phyloP scores from a whole-genome alignment of 129 eudicot species.

The Chrysanthemum makinoi region DNA sequence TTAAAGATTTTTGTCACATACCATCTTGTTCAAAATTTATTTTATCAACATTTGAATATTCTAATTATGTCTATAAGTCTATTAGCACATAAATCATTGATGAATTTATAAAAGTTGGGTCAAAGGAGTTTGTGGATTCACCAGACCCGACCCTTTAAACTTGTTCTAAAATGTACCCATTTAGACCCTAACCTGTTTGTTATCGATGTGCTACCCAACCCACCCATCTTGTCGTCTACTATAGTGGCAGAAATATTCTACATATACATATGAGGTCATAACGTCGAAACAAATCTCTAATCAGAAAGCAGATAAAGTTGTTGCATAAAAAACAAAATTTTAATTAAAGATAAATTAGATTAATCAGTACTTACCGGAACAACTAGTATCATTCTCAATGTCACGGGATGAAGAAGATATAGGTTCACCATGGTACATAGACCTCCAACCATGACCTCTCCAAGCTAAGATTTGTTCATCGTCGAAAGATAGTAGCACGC shows the following conservation, averaged over 20 bases:
- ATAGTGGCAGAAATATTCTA: not conserved
- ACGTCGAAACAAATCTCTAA: not conserved
- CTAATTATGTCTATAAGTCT: too few species aligned
- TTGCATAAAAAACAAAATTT: not conserved
- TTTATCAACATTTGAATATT: too few species aligned
- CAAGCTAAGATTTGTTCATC: slow-evolving; percentile 95
- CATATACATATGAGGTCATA: not conserved
- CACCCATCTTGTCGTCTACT: not conserved
- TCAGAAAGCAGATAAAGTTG: not conserved
- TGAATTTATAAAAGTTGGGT: too few species aligned
- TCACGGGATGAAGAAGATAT: slow-evolving; percentile 12
- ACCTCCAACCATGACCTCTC: slow-evolving; percentile 88
- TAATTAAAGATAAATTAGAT: not conserved
- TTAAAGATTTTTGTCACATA: too few species aligned
- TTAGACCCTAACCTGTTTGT: not conserved
- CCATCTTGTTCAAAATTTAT: too few species aligned
- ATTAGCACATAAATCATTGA: too few species aligned
- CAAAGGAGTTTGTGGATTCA: too few species aligned
- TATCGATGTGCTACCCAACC: not conserved
- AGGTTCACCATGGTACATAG: slow-evolving; percentile 54
- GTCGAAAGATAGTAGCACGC: slow-evolving; percentile 89
- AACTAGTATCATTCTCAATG: slow-evolving; percentile 9
- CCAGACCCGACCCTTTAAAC: not conserved
- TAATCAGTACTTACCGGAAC: slow-evolving; percentile 38
- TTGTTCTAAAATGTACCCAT: not conserved